Base-by-base conservation (phyloP, 495 filamentous ascomycete species). In the Antarctomyces pellizariae region DNA sequence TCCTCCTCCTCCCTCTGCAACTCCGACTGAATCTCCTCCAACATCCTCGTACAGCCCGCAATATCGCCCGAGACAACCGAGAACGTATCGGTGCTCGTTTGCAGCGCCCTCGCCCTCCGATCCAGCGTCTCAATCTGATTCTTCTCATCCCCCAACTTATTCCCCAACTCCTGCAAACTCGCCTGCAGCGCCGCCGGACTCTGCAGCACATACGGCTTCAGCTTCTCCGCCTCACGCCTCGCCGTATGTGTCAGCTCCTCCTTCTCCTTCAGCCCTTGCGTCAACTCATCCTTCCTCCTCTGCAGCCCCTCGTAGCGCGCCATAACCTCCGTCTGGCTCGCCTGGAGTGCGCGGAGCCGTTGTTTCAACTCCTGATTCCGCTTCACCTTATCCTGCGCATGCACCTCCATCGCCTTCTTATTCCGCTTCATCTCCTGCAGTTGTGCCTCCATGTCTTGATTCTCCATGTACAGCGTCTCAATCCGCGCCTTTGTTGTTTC, bases 1-100 rank as follows among this genome's bases (percentile, higher is more conserved):
- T 84, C 80, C 26, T 92, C 86, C 4, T 92, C 84, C 45, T 92
- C 80, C 45, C 82, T 90, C 6, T 69, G 53, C 6, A 97, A 49
- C 44, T 93, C 86, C 22, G 54, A 56, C 1, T 70, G 59, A 18
- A 92, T 75, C 29, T 95, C 89, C 22, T 89, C 75, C 2, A 97
- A 68, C 15, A 93, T 57, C 42, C 80, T 83, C 25, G 76, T 75
- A 36, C 79, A 89, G 0, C 71, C 69, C 3, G 68, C 62, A 7
- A 95, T 78, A 40, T 95, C 84, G 18, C 71, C 63, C 5, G 68
- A 53, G 5, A 93, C 77, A 1, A 84, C 67, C 3, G 62, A 59
- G 39, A 93, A 95, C 1, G 79, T 79, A 47, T 93, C 83, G 4
- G 71, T 69, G 11, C 74, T 82, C 2, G 82, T 92, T 42, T 93